Evolutionary conservation across 179 eudicot species (phyloP), one percentile per base, ranked within the genome.

Genomic region (Beta corolliflora): DNA sequence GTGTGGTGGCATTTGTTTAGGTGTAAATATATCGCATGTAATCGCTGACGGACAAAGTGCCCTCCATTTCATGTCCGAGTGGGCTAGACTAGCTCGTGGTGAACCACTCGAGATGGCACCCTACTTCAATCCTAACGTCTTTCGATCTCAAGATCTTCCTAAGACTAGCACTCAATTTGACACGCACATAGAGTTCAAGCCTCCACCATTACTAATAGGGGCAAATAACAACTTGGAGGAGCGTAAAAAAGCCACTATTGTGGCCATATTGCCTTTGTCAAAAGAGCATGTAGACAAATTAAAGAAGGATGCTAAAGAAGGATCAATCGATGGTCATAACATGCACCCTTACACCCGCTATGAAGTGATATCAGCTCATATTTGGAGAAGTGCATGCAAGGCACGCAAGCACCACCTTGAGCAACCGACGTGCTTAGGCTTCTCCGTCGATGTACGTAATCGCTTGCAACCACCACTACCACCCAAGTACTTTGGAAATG

Each of bases 361-460:
- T 54, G 89, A 88, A 60, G 91, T 84, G 16, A 86, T 90, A 21
- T 70, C 91, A 0, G 84, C 88, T 9, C 92, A 91, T 16, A 71
- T 86, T 25, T 91, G 93, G 93, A 79, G 90, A 79, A 81, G 75
- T 11, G 85, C 86, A 0, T 83, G 90, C 72, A 86, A 83, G 75
- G 85, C 86, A 16, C 83, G 86, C 25, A 55, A 55, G 0, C 86
- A 83, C 54, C 21, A 29, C 0, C 23, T 14, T 10, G 79, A 85
- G 44, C 89, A 91, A 67, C 82, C 82, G 7, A 87, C 88, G 1
- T 77, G 77, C 13, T 23, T 90, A 73, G 85, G 81, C 5, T 83
- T 88, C 15, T 59, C 84, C 0, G 80, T 90, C 0, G 88, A 88
- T 44, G n/a, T 77, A 0, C 87, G 89, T 1, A 53, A 77, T 2